Evolutionary conservation across 2,329 filamentous ascomycete genomes (phyloP).

Genomic region (Pseudogymnoascus sp.): DNA sequence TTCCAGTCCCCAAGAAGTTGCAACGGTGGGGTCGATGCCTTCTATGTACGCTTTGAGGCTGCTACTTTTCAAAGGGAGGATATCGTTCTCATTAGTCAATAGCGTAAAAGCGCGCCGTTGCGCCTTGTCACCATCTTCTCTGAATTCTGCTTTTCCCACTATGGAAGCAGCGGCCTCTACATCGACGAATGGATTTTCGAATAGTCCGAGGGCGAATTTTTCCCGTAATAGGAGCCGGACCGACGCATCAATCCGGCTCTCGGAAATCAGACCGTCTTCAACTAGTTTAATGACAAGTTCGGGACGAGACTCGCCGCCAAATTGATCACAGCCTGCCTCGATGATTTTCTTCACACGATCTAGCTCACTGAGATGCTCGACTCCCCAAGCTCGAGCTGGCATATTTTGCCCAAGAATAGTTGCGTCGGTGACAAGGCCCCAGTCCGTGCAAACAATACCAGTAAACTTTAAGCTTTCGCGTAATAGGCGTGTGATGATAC

Average conservation of each 20-base stretch:
- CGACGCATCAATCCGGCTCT: no score
- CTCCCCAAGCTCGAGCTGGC: constrained; percentile 42
- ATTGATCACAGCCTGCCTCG: constrained; percentile 43
- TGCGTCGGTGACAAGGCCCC: constrained; percentile 42
- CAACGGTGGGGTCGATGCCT: constrained; percentile 18
- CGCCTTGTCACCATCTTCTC: constrained; percentile 29
- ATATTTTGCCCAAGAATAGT: constrained; percentile 35
- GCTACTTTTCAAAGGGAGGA: not conserved
- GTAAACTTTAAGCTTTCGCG: constrained; percentile 39
- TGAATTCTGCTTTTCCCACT: constrained; percentile 28
- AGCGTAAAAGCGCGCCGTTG: constrained; percentile 6
- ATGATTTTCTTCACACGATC: constrained; percentile 36
- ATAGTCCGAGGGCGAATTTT: no score
- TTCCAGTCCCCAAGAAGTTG: no score
- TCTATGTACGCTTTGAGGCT: constrained; percentile 5
- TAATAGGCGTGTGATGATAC: constrained; percentile 40
- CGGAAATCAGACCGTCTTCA: no score
- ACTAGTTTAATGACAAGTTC: constrained; percentile 35
- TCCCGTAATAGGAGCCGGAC: no score
- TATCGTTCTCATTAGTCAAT: not conserved
- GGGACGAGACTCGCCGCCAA: constrained; percentile 40
- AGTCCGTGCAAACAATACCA: constrained; percentile 44
- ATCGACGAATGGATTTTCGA: no score
- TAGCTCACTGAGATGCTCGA: constrained; percentile 35
- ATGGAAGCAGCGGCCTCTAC: no score